Evolutionary conservation across 805 yeast species (phyloP), one percentile per base, ranked within the genome.

Genomic region (Nakazawaea pomicola): DNA sequence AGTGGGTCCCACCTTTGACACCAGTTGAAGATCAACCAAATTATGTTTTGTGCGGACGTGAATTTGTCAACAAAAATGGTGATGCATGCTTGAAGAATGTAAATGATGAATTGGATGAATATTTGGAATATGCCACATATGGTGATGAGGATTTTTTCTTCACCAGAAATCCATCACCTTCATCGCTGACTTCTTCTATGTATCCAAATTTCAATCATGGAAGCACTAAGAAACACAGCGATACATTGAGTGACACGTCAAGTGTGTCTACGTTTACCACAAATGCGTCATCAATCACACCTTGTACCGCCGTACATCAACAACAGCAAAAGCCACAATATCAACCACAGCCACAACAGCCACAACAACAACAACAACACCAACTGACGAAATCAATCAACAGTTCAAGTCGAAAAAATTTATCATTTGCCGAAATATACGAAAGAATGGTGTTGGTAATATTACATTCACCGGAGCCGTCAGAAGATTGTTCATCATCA

Each of bases 381-480:
- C 3, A n/a, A 21, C 17, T 17, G 11, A 8, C 36, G 14, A 12
- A n/a, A 19, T 12, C 25, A 29, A 21, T 36, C 4, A 25, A 14
- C 29, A 16, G 16, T 6, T 8, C 20, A 19, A 24, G 29, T 7
- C 21, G 17, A 53, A 62, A 64, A 39, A 53, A 53, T 33, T 66
- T 82, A 76, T 58, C 74, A 10, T 82, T 83, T 60, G 68, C 78
- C 15, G 86, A 80, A 47, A 71, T 83, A 6, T 88, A 72, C 57
- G 96, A 88, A 66, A 66, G 95, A 38, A 59, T 86, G 47, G 79
- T 80, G 12, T 67, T 88, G 45, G 91, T 89, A 1, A 63, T 88
- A 33, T 65, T 86, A 45, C 95, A 88, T 57, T 70, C 83, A 6
- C 88, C 90, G 0, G 80, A 78, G 51, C 70, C 71, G 46, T 36